Base-by-base conservation (phyloP, 169 alveolate species). In the Theileria equi region DNA sequence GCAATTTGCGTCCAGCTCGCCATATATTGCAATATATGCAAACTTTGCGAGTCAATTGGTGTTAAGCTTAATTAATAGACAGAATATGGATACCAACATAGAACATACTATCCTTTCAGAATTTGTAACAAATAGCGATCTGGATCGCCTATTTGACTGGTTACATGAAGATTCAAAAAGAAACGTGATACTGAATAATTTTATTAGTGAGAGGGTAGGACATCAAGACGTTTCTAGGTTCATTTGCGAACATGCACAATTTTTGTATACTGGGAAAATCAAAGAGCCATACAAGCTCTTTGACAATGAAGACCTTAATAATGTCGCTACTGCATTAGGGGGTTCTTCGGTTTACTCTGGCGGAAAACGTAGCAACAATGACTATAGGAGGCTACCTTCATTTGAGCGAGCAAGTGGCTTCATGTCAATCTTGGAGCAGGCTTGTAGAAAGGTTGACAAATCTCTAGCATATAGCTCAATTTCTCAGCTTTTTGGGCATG, bases 301-400 rank as follows among this genome's bases (percentile, higher is more conserved):
- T 44, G 60, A 38, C 10, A 79, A 64, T 43, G 80, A 63, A 31
- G 19, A 31, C 25, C 36, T 74, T 54, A 55, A 62, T 31, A 19
- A 1, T 40, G 55, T 74, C 16, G 84, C 80, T n/a, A 17, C 84
- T 4, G 58, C 77, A 1, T 32, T 74, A 64, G 84, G 84, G 16
- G 17, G 41, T 1, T 34, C 35, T 8, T 26, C 78, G 19, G n/a
- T 62, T 11, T 43, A 64, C 31, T 23, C 38, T 8, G 23, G 44
- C 0, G 63, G 45, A 8, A 36, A 6, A 11, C 5, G 13, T 5
- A 25, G 61, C 11, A 16, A 35, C 16, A 35, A 25, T 16, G 65
- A 64, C 36, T 64, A 52, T 16, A 19, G 25, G 38, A 23, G 23
- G 28, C 21, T 19, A 2, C 19, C 50, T 16, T 43, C 45, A 36